A percentile compares a stretch with the other conserved stretches of the same genome.
phyloP scores from a whole-genome alignment of 1,139 yeast species.

The Saccharomycopsis hybrid region DNA sequence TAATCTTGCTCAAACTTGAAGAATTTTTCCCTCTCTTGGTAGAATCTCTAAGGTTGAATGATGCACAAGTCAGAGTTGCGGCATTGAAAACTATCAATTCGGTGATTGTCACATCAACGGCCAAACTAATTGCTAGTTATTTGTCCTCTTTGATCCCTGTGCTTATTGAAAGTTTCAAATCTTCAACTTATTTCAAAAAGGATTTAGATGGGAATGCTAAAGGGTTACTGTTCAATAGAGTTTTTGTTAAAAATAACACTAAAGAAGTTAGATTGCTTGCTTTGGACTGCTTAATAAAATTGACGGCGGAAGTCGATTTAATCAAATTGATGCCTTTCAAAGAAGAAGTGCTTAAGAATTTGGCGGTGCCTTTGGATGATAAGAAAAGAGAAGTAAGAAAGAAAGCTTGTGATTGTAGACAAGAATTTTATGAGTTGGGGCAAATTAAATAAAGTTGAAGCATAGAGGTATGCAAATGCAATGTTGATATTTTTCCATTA shows the following conservation, averaged over 20 bases:
- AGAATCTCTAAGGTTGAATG: conserved; percentile 50
- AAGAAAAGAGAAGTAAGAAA: conserved; percentile 67
- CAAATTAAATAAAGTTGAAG: conserved; percentile 5
- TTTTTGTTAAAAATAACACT: conserved; percentile 24
- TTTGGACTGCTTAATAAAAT: conserved; percentile 46
- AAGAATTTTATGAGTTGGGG: conserved; percentile 52
- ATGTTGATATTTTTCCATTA: no score
- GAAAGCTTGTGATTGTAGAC: conserved; percentile 73
- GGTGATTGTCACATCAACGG: conserved; percentile 38
- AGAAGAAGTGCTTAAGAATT: conserved; percentile 39
- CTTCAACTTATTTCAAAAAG: conserved; percentile 25
- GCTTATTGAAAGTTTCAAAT: conserved; percentile 38
- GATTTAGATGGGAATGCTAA: conserved; percentile 15
- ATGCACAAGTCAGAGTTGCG: conserved; percentile 48
- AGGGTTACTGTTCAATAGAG: conserved; percentile 3
- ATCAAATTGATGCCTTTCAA: conserved; percentile 47
- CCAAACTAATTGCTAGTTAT: conserved; percentile 45
- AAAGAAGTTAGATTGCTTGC: conserved; percentile 50
- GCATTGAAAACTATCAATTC: conserved; percentile 41
- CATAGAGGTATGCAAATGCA: background rate
- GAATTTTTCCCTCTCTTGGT: conserved; percentile 65
- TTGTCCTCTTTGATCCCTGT: conserved; percentile 52
- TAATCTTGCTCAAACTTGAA: conserved; percentile 55
- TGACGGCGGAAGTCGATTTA: conserved; percentile 38
- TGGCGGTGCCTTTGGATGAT: conserved; percentile 62